Evolutionary conservation across 441 rosid genomes (phyloP), one percentile per base, ranked within the genome.

Genomic region (Populus hybrid): DNA sequence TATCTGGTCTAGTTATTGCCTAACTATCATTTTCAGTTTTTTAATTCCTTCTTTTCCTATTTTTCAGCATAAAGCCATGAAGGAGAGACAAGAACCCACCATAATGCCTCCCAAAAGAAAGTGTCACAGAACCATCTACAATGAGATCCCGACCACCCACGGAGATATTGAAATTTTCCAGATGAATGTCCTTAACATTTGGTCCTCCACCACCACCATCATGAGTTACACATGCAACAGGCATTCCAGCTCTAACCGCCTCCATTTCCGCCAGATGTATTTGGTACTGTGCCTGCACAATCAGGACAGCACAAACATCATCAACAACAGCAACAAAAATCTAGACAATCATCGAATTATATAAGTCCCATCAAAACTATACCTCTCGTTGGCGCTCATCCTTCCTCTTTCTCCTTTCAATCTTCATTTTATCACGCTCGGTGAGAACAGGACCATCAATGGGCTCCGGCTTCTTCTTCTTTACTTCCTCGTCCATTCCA

Each of bases 331-430:
- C 36, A n/a, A 64, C 4, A 31, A 61, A 29, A 76, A 71, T 28
- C 5, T 3, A 23, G 6, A 76, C 72, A 12, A 1, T 70, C 45
- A 70, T 26, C 24, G 26, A 36, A 69, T 33, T 69, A 74, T 71
- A 35, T 40, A 16, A 45, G 20, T 45, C 56, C 56, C 20, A 4
- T 45, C 56, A 45, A 72, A 69, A 68, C 16, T 29, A 31, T 75
- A 95, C 97, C 94, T 94, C 99, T 83, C 99, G 83, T 85, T 94
- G 98, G 72, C 99, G 95, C 79, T 96, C 99, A 1, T 94, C 99
- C 86, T 95, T 95, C 78, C 97, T 90, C 89, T 94, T 91, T 78
- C 87, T 91, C 89, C 99, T 91, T 69, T 96, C 98, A 2, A 96
- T 61, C 90, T 93, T 96, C 28, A 80, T 79, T 69, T 81, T 82